Evolutionary conservation across 2,329 filamentous ascomycete species (phyloP), one percentile per base, ranked within the genome.

Genomic region (Verticillium zaregamsianum): DNA sequence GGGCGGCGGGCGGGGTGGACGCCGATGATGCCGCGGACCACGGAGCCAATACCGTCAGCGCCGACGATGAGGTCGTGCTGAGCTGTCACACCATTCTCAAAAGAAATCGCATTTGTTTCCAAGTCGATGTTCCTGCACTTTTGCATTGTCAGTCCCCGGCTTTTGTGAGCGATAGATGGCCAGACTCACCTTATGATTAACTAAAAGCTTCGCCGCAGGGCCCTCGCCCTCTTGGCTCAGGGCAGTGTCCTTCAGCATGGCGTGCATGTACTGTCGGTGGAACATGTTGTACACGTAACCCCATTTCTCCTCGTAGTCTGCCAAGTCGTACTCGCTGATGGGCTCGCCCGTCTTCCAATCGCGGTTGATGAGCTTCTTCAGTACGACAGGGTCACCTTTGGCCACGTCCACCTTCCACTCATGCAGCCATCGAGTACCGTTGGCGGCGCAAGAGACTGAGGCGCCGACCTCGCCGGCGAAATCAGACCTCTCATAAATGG

Each of bases 261-360:
- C 70, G 66, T 90, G 88, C 87, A 90, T 90, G 64, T 89, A 81
- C 68, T 88, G 84, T 0, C 87, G 79, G 68, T 90, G 87, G 66
- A 90, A 90, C 85, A 89, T 89, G 72, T 89, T 86, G 71, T 89
- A 88, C 0, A 84, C 79, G 25, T 85, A 82, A 14, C 86, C 87
- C 86, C 87, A 90, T 60, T 77, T 78, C 74, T 85, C 70, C 72
- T 90, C 82, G 62, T 90, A 90, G 68, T 90, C 87, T 12, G 76
- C 80, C 20, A 91, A 73, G 66, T 85, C 81, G 66, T 88, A 90
- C 0, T 87, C 84, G 66, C 82, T 89, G 28, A 86, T 80, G 0
- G 85, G 82, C 73, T 90, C 84, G 0, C 88, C 88, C 1, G 87
- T 90, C 70, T 84, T 82, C 88, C 88, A 91, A 73, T 90, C 87